Base-by-base conservation (phyloP, 1,139 yeast species). In the Kodamaea ohmeri region DNA sequence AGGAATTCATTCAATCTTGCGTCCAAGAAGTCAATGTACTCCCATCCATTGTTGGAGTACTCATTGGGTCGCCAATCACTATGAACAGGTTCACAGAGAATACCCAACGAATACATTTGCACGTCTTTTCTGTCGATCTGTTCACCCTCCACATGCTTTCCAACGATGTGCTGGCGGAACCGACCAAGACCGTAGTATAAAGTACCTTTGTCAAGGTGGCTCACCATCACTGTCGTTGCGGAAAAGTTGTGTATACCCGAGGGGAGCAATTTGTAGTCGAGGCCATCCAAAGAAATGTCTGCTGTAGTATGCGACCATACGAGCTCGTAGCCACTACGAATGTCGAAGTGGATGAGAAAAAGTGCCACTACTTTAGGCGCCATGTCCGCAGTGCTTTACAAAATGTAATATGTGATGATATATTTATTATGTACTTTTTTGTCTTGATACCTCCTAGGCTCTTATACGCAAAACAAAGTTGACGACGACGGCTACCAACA, bases 401-500 rank as follows among this genome's bases (percentile, higher is more conserved):
- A n/a, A n/a, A n/a, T n/a, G n/a, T n/a, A n/a, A n/a, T n/a, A n/a
- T n/a, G n/a, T n/a, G n/a, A n/a, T n/a, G n/a, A n/a, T n/a, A n/a
- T n/a, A 9, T 6, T 24, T 6, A 6, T 4, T 24, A 24, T 9
- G 25, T 24, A 24, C 12, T 6, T 24, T 24, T 24, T n/a, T 24
- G 17, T 19, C 4, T 17, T 7, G 11, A 26, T 31, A 29, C 20
- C 15, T 8, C 40, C 45, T 51, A 66, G 20, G 78, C 76, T 53
- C 81, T 77, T 51, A 88, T 80, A 70, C 97, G 83, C 59, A 92
- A 72, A 26, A 89, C 69, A 58, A 92, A 92, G 71, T 92, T 92
- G 48, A 90, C 88, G 35, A 90, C 83, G 35, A 92, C 97, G 1
- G 98, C 97, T 37, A 89, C 79, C 50, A 94, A 71, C 59, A 92